Percentiles rank a stretch among this genome's conserved stretches.
phyloP scores from a whole-genome alignment of 169 alveolate species.

The Plasmodium inui region DNA sequence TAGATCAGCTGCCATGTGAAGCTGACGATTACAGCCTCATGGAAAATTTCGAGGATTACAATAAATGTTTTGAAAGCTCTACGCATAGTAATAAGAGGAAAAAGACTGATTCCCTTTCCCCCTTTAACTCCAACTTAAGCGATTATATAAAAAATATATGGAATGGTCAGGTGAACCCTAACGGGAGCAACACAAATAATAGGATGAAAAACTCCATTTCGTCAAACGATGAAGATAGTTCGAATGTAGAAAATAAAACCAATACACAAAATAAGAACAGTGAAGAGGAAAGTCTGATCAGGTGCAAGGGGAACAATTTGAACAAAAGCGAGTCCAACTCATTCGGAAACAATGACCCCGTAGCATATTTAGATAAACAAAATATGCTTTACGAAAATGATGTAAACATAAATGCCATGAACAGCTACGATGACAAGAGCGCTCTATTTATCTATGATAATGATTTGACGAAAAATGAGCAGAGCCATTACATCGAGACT shows the following conservation, averaged over 20 bases:
- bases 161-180: slow-evolving; percentile 11
- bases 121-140: slow-evolving; percentile 24
- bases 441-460: slow-evolving; percentile 6
- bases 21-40: slow-evolving; percentile 60
- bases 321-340: slow-evolving; percentile 16
- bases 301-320: not conserved
- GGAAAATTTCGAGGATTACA: slow-evolving; percentile 64
- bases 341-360: slow-evolving; percentile 11
- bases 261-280: slow-evolving; percentile 16
- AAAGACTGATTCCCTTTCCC: slow-evolving; percentile 16
- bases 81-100: slow-evolving; percentile 3
- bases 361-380: slow-evolving; percentile 5
- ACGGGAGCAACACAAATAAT: slow-evolving; percentile 5
- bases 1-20: slow-evolving; percentile 74
- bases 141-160: slow-evolving; percentile 57
- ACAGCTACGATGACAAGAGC: slow-evolving; percentile 14
- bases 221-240: slow-evolving; percentile 20
- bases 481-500: slow-evolving; percentile 9
- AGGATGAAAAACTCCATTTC: slow-evolving; percentile 8
- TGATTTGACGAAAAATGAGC: slow-evolving; percentile 14
- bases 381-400: slow-evolving; percentile 19
- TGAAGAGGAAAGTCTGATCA: slow-evolving; percentile 7
- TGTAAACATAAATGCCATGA: slow-evolving; percentile 10
- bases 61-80: slow-evolving; percentile 32
- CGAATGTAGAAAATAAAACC: slow-evolving; percentile 3